Conservation (phyloP, 192 early-diverging fungal species). For the Backusella parvicylindrica region DNA sequence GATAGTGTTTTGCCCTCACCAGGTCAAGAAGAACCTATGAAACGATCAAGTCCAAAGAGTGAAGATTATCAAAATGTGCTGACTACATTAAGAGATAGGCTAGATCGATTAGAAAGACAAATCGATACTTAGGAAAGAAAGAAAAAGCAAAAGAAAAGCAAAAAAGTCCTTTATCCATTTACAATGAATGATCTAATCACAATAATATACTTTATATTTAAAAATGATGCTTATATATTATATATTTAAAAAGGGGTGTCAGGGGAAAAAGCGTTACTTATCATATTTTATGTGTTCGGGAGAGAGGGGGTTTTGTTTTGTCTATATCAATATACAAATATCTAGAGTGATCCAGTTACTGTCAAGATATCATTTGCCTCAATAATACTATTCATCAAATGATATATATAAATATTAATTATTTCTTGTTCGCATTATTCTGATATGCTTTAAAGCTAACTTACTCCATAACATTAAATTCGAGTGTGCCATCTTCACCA, state of each 20-base stretch:
- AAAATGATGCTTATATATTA: not conserved
- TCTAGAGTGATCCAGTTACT: slow-evolving; percentile 68
- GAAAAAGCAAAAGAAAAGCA: not conserved
- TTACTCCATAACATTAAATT: slow-evolving; percentile 72
- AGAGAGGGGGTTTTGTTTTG: not conserved
- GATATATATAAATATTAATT: not conserved
- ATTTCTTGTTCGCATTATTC: too few relatives aligned
- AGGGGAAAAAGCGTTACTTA: not conserved
- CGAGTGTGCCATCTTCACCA: slow-evolving; percentile 54
- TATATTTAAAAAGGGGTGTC: not conserved
- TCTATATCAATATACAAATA: slow-evolving; percentile 1
- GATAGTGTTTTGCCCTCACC: not conserved
- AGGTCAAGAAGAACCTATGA: not conserved
- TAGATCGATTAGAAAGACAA: slow-evolving; percentile 26
- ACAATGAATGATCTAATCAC: not conserved
- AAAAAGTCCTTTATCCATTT: not conserved
- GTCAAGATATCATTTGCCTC: slow-evolving; percentile 81
- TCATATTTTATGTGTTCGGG: not conserved
- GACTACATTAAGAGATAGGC: slow-evolving; percentile 12
- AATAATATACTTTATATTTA: not conserved
- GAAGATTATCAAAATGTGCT: slow-evolving; percentile 25
- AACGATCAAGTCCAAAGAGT: not conserved
- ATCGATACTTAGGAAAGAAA: slow-evolving; percentile 6
- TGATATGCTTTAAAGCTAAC: slow-evolving; percentile 18
- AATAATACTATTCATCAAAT: slow-evolving; percentile 52